Conservation (phyloP, 1,284 basidiomycete genomes). For the Fistulina hepatica region DNA sequence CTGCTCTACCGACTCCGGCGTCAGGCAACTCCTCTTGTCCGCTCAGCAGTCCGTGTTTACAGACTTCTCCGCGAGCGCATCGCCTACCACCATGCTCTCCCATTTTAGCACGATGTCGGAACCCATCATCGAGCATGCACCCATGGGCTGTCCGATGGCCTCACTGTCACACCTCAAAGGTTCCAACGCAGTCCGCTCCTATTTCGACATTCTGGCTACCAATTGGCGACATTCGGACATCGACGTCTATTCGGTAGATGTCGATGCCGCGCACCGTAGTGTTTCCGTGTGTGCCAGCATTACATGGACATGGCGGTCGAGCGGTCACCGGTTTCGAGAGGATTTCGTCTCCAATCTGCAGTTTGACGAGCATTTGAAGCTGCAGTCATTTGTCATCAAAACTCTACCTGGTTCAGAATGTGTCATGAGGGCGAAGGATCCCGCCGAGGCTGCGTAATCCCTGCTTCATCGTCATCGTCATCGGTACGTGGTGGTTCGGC, state of each 20-base stretch:
- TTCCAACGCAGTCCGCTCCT: conserved; percentile 33
- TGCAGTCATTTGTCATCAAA: no score
- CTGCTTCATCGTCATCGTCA: no score
- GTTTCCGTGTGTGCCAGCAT: conserved; percentile 28
- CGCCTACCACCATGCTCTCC: conserved; percentile 23
- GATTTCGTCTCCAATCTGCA: conserved; percentile 33
- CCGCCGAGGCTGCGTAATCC: no score
- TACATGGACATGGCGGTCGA: conserved; percentile 33
- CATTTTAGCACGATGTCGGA: conserved; percentile 29
- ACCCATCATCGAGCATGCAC: conserved; percentile 29
- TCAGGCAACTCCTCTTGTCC: conserved; percentile 22
- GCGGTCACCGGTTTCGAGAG: conserved; percentile 29
- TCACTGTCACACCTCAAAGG: conserved; percentile 26
- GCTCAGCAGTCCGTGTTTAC: conserved; percentile 26
- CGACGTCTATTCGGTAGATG: conserved; percentile 15
- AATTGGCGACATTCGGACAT: conserved; percentile 28
- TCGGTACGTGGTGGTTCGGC: no score
- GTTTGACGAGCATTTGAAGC: conserved; percentile 31
- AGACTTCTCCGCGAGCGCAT: conserved; percentile 24
- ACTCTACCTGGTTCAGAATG: no score
- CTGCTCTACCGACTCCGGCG: no score
- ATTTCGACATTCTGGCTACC: conserved; percentile 34
- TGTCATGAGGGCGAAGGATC: no score
- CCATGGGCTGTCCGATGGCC: conserved; percentile 20
- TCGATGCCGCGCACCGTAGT: conserved; percentile 17